Percentiles rank a stretch among this genome's conserved stretches.
Evolutionary conservation across 2,329 filamentous ascomycete species (phyloP).

Genomic region (Verticillium nubilum): DNA sequence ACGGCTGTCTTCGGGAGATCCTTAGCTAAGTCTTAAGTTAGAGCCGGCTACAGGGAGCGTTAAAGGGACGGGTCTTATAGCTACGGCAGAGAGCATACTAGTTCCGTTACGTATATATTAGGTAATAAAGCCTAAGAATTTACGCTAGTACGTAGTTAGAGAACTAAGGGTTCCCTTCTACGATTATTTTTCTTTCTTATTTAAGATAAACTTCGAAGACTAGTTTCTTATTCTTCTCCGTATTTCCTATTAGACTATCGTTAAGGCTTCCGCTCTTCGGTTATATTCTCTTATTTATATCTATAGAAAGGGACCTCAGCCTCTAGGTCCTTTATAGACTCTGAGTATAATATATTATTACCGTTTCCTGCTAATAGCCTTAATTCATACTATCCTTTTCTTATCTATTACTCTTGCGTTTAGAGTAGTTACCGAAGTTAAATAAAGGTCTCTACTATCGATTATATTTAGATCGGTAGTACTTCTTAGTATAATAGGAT

Average conservation of each 20-base stretch:
- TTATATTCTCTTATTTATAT: background rate
- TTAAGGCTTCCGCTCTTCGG: background rate
- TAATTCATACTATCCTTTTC: background rate
- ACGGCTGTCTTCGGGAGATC: background rate
- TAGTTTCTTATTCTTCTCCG: background rate
- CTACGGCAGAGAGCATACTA: background rate
- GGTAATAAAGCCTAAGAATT: background rate
- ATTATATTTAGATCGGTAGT: background rate
- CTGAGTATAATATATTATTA: background rate
- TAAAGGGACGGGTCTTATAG: background rate
- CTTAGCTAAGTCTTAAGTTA: background rate
- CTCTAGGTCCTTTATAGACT: background rate
- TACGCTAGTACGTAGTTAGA: background rate
- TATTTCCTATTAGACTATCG: background rate
- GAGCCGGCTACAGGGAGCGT: background rate
- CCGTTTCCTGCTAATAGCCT: background rate
- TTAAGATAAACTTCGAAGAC: background rate
- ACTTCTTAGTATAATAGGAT: background rate
- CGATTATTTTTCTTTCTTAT: background rate
- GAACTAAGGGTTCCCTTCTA: too few species aligned
- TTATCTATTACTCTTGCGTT: background rate
- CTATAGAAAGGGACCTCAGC: background rate
- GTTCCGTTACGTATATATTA: background rate
- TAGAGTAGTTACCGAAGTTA: background rate
- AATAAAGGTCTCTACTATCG: background rate